A percentile compares a stretch with the other conserved stretches of the same genome.
Conservation (phyloP, 495 filamentous ascomycete species). For the Pyrenopolyporus hunteri region DNA sequence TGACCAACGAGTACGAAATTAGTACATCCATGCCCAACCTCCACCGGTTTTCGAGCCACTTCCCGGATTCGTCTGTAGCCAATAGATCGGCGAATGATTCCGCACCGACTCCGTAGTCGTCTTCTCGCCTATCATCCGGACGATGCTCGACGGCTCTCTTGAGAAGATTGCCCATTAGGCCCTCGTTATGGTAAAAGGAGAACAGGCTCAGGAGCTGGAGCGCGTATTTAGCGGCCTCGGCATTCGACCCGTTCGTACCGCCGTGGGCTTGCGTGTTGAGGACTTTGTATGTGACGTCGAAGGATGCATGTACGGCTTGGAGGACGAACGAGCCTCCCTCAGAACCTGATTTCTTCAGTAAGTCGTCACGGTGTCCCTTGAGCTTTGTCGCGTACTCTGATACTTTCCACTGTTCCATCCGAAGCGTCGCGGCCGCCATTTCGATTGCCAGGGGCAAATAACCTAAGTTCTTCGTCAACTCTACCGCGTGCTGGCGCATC, state of each 20-base stretch:
- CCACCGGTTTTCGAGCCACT: background rate
- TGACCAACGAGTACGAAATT: background rate
- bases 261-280: slow-evolving; percentile 4
- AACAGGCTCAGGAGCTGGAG: background rate
- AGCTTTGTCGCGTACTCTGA: background rate
- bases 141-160: background rate
- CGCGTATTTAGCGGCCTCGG: background rate
- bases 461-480: background rate
- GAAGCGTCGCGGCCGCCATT: background rate
- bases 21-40: background rate
- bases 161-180: background rate
- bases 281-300: slow-evolving; percentile 2
- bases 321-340: background rate
- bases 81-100: background rate
- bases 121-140: background rate
- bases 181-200: slow-evolving; percentile 5
- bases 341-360: background rate
- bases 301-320: slow-evolving; percentile 1
- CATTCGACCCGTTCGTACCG: background rate
- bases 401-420: background rate
- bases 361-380: background rate
- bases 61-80: background rate
- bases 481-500: background rate
- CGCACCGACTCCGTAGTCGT: background rate
- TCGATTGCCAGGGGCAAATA: background rate